Base-by-base conservation (phyloP, 805 yeast genomes). In the Ogataea parapolymorpha region DNA sequence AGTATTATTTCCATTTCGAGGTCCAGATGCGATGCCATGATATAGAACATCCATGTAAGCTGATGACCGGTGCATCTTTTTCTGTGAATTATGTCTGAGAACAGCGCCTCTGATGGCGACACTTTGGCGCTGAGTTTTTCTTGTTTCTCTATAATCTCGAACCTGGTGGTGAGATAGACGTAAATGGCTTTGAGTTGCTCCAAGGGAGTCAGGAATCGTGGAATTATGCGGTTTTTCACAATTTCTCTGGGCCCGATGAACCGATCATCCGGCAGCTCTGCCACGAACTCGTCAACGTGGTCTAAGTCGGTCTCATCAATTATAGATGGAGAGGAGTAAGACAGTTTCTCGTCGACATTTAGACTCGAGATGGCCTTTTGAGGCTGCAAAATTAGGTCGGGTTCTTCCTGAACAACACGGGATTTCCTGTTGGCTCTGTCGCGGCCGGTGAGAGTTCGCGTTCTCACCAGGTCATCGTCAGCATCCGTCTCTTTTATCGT, bases 1-100 rank as follows among this genome's bases (percentile, higher is more conserved):
- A 80, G 66, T 2, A 93, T 79, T 1, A 88, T 71, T 45, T 85
- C 93, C 49, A 88, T 77, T 6, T 82, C 80, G 27, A 93, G 72
- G 9, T 82, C 80, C 36, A 90, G 66, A 0, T 82, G 71, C 39
- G 75, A 79, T 34, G 91, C 78, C 67, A 93, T 76, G 44, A 78
- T 75, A 46, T 80, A 80, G 60, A 88, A 85, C 15, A 88, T 63
- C 68, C 84, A 79, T 8, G 93, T 87, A 41, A 91, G 60, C 55
- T 88, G 95, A 50, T 76, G 82, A 4, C 61, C 40, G 3, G 68
- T 53, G 38, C 67, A 62, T 27, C 26, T 32, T 24, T 51, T 51
- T 6, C 52, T 37, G 33, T 51, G 56, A 23, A 65, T 45, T 7
- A 63, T 56, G 37, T 62, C 62, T 6, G 48, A 31, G 26, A 65